Base-by-base conservation (phyloP, 176 grass and related monocot genomes). In the Metroxylon sagu region DNA sequence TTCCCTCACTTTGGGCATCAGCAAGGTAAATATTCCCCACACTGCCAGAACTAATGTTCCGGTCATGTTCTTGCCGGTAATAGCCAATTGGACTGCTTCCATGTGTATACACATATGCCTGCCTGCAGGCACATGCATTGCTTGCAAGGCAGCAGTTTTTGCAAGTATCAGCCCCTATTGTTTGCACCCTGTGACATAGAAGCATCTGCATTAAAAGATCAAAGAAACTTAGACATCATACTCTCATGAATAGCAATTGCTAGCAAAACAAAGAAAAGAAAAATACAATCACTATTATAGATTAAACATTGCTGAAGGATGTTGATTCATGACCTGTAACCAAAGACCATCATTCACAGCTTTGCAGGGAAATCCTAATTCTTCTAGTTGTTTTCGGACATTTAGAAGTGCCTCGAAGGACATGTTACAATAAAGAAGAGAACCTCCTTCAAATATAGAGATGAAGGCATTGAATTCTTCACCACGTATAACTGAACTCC, bases 371-470 rank as follows among this genome's bases (percentile, higher is more conserved):
- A 92, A 92, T 48, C 82, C 93, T 77, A 88, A 88, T 64, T 98
- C 93, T 80, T 98, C 93, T 67, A 98, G 93, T 69, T 98, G 93
- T 51, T 85, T 98, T 51, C 93, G 71, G 61, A 92, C 87, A 57
- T 73, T 88, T 75, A 98, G 71, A 49, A 98, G 49, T 15, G 93
- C 84, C 71, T 98, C 93, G 74, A 98, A 98, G 3, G 87, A 92
- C 93, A 98, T 98, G 60, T 92, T 98, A 65, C 87, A 98, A 48
- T 98, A 98, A 48, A 98, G 81, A 85, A 98, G 93, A 72, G 93
- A 98, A 54, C 84, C 87, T 25, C 79, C 83, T 80, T 98, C 93
- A 69, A 89, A 98, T 76, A 98, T 92, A 80, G 92, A 92, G 69
- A 92, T 80, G 71, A 98, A 98, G 17, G 87, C 70, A 62, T 83